Evolutionary conservation across 2,329 filamentous ascomycete genomes (phyloP), one percentile per base, ranked within the genome.

Genomic region (Pseudopithomyces maydicus): DNA sequence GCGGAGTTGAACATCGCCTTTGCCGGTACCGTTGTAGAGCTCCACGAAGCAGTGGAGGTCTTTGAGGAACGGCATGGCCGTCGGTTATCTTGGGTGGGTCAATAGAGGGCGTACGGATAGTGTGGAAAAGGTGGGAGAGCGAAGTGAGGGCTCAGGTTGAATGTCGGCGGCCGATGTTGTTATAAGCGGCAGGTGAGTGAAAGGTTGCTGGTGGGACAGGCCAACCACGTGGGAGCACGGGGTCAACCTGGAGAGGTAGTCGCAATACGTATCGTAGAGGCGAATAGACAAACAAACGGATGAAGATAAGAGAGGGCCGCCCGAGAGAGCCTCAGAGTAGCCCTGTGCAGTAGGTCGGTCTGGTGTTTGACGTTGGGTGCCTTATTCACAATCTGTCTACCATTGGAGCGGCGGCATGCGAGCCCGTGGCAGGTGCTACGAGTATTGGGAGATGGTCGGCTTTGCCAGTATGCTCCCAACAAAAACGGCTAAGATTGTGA

Each of bases 51-150:
- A 85, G 19, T 67, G 76, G 32, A 86, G 73, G 32, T 83, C 78
- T 64, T 81, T 84, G 56, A 85, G 78, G 5, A 74, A 78, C 7
- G 84, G 84, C 84, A 86, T 86, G 0, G 32, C 32, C n/a, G 45
- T 19, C 4, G 23, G 7, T 32, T 10, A 14, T 14, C 11, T 22
- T 8, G 7, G 6, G 15, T 11, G 17, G 14, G 14, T 23, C 8
- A 19, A 8, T 2, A 19, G 17, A 23, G 44, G 5, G n/a, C n/a
- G n/a, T n/a, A n/a, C n/a, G n/a, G 35, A 35, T n/a, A 5, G 20
- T 19, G 10, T 41, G 15, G 44, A 20, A 6, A 5, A 7, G 6
- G 20, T 10, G 19, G 14, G 2, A 36, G 8, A 22, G 19, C 1
- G 12, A 36, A 8, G 19, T 12, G 12, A 4, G 15, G 6, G 10